Conservation (phyloP, 768 basidiomycete species). For the Russula brevipes region DNA sequence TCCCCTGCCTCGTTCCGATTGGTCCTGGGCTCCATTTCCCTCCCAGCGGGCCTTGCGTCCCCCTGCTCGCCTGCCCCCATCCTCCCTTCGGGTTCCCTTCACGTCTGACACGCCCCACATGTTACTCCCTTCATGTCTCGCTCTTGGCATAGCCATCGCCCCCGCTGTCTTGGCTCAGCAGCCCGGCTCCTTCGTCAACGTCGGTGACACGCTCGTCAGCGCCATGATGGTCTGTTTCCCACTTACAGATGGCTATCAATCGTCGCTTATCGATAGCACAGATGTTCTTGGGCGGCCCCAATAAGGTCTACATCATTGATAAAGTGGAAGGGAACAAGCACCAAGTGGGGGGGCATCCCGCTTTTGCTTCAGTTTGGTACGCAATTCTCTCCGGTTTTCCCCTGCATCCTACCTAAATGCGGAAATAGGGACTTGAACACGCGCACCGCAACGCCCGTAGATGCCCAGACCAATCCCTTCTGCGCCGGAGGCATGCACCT, state of each 20-base stretch:
- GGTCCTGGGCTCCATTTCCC: no score
- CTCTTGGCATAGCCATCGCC: background rate
- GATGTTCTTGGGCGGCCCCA: constrained; percentile 3
- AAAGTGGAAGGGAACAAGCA: constrained; percentile 1
- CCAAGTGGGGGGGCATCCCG: background rate
- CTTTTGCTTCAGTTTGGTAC: constrained; percentile 4
- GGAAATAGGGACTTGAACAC: background rate
- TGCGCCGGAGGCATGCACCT: constrained; percentile 15
- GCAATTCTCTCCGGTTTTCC: background rate
- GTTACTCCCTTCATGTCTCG: background rate
- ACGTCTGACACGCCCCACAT: background rate
- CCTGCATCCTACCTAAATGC: background rate
- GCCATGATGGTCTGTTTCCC: constrained; percentile 7
- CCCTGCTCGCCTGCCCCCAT: background rate
- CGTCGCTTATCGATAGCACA: background rate
- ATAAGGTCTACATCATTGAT: constrained; percentile 16
- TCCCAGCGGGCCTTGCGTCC: no score
- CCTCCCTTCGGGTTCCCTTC: background rate
- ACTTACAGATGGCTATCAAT: no score
- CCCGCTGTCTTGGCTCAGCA: background rate
- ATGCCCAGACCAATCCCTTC: background rate
- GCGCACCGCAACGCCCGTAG: background rate
- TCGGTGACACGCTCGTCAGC: background rate
- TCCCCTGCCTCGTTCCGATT: no score
- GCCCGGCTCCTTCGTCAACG: background rate